Percentiles rank a stretch among this genome's conserved stretches.
Conservation (phyloP, 192 early-diverging fungal genomes). For the Chytriomyces confervae region DNA sequence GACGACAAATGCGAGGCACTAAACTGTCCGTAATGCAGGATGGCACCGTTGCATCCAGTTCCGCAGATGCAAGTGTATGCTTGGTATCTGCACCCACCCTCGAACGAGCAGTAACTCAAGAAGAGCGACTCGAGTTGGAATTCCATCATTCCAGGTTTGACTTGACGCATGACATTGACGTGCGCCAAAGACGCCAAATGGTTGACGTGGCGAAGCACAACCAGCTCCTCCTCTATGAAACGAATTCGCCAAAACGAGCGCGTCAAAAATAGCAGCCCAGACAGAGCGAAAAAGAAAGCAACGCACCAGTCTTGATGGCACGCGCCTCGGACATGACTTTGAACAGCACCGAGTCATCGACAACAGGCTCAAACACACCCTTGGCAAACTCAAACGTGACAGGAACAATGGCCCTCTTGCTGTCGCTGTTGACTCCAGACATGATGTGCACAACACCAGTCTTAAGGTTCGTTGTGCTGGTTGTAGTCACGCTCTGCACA, state of each 20-base stretch:
- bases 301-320: conserved; percentile 68
- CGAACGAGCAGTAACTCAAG: conserved; percentile 68
- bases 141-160: conserved; percentile 67
- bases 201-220: conserved; percentile 77
- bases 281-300: background rate
- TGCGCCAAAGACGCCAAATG: conserved; percentile 80
- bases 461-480: background rate
- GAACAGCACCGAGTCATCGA: conserved; percentile 38
- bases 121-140: conserved; percentile 80
- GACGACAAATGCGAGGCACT: conserved; percentile 41
- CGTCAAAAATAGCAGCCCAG: background rate
- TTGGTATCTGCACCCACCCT: conserved; percentile 66
- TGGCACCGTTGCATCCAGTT: conserved; percentile 74
- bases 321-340: conserved; percentile 78
- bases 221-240: conserved; percentile 67
- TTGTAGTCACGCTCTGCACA: background rate
- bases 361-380: background rate
- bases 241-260: background rate
- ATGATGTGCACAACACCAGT: conserved; percentile 21
- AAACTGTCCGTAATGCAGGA: conserved; percentile 85
- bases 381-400: background rate
- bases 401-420: conserved; percentile 8
- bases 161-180: conserved; percentile 73
- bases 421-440: conserved; percentile 28
- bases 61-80: conserved; percentile 84